Evolutionary conservation across 2,329 filamentous ascomycete species (phyloP), one percentile per base, ranked within the genome.

Genomic region (Teratosphaeria nubilosa): DNA sequence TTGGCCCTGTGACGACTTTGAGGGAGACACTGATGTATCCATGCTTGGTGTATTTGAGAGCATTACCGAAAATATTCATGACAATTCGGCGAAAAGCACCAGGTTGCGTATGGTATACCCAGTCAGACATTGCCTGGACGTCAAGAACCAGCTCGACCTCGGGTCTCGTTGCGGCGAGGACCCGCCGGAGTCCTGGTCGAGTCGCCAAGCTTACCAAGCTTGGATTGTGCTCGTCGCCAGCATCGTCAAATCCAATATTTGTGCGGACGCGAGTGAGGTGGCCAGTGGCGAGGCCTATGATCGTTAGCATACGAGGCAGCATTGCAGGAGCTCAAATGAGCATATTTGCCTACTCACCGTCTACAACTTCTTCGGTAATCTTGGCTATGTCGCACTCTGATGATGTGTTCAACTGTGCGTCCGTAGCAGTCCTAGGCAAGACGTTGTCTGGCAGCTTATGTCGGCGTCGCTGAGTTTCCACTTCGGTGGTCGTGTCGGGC

Each of bases 51-150:
- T 79, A 78, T 61, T 78, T 79, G 27, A 78, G 64, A 1, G 56
- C 68, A 64, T 79, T 79, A 0, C 76, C 76, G 25, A 78, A 74
- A 0, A 78, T 56, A 57, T 78, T 78, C 74, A 78, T 77, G 31
- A 78, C 67, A 11, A 79, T 72, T 7, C 76, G 68, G 14, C 73
- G 69, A 62, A 76, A 74, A 0, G 76, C 76, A 1, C 76, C 77
- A 11, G 61, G 57, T 32, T 65, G 60, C 4, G 62, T 64, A 5
- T 56, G 55, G 24, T 62, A 65, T 6, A 51, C 22, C 65, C 65
- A 66, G 48, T 66, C 59, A n/a, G 51, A 34, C 31, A 53, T 30
- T 13, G 51, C 51, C 20, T 53, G 51, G 13, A 53, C 25, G 20
- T 53, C 51, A n/a, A 53, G 51, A 11, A 53, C 31, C 51, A 53